Evolutionary conservation across 768 basidiomycete genomes (phyloP).

Genomic region (Leccinum imitatum): DNA sequence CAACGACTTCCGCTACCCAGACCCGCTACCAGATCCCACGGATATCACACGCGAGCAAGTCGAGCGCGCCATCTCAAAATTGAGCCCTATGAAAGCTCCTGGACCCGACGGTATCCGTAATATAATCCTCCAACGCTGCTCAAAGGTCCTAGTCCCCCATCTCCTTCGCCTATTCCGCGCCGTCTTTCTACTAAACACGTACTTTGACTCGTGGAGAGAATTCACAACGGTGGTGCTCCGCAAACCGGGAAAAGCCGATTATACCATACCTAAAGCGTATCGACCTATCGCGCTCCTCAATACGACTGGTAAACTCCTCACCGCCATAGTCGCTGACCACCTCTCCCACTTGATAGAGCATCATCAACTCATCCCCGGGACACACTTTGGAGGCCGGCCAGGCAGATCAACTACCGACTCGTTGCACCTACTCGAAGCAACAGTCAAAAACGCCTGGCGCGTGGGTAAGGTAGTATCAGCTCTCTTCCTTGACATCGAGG

Average conservation of each 20-base stretch:
- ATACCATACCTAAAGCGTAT: neutral
- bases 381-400: neutral
- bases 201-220: no score
- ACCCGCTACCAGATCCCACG: neutral
- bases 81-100: neutral
- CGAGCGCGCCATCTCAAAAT: neutral
- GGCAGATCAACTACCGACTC: neutral
- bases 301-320: neutral
- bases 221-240: no score
- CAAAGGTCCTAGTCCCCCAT: neutral
- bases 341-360: neutral
- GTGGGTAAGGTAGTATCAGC: neutral
- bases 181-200: no score
- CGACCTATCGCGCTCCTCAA: neutral
- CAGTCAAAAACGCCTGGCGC: neutral
- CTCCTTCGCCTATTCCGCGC: no score
- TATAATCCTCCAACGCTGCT: neutral
- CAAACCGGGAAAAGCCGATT: neutral
- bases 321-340: neutral
- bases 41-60: neutral
- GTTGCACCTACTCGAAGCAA: neutral
- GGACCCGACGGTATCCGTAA: neutral
- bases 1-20: neutral
- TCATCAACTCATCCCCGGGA: neutral
- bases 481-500: conserved; percentile 8